Evolutionary conservation across 2,329 filamentous ascomycete species (phyloP), one percentile per base, ranked within the genome.

Genomic region (Neofusicoccum kwambonambiense): DNA sequence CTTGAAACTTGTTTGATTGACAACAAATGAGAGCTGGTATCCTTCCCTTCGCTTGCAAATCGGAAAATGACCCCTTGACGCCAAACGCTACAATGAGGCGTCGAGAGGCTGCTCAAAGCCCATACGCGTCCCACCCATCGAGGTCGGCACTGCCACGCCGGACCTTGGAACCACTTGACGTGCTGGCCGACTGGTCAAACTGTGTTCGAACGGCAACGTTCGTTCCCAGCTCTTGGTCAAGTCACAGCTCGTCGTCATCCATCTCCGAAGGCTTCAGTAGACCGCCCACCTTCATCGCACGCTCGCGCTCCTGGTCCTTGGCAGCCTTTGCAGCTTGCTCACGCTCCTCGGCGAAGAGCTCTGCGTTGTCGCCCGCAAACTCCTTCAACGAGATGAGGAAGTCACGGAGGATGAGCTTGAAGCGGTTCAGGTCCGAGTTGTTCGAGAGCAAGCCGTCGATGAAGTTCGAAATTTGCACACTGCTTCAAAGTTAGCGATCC

Each of bases 301-400:
- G 90, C 79, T 97, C 92, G 72, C 93, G 89, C 77, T 99, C 96
- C 22, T 92, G 91, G 56, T 90, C 89, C 77, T 93, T 92, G 52
- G 91, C 91, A 71, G 94, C 91, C 69, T 88, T 88, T 67, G 94
- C 90, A 68, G 93, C 92, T 77, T 96, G 90, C 79, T 99, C 95
- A 78, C 96, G 93, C 78, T 99, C 95, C 65, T 97, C 93, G 3
- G 91, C 88, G 78, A 90, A 99, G 9, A 99, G 85, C 75, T 99
- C 95, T 0, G 94, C 88, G 72, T 98, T 97, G 79, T 99, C 95
- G 61, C 92, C 95, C 0, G 92, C 89, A 73, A 98, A 99, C 79
- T 99, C 96, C 81, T 97, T 97, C 70, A 99, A 84, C 22, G 93
- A 96, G 72, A 99, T 96, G 70, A 99, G 82, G 86, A 99, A 99